Evolutionary conservation across 2,329 filamentous ascomycete genomes (phyloP).

Genomic region (Aschersonia sp.): DNA sequence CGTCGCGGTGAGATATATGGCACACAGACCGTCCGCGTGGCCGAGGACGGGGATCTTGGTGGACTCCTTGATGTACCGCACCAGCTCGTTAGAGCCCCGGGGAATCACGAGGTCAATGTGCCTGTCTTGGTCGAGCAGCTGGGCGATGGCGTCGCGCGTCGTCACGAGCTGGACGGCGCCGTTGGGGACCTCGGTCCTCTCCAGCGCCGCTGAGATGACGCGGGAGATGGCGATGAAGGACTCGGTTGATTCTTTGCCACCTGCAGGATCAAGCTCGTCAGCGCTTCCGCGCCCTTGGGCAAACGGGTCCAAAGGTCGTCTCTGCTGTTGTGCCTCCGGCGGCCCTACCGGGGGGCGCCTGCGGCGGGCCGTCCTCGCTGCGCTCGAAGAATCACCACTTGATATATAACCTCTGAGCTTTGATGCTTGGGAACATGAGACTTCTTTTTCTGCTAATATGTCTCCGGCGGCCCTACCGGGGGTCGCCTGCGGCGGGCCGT

Average conservation of each 20-base stretch:
- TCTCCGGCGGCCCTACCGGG: too few species aligned
- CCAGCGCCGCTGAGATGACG: slow-evolving; percentile 67
- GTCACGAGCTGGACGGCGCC: slow-evolving; percentile 86
- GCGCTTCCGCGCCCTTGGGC: background rate
- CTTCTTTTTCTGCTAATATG: too few species aligned
- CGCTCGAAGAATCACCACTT: too few species aligned
- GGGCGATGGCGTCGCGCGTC: slow-evolving; percentile 77
- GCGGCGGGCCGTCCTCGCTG: too few species aligned
- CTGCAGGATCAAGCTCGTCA: slow-evolving; percentile 19
- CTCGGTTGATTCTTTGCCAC: slow-evolving; percentile 87
- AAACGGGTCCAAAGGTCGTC: too few species aligned
- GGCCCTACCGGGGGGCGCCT: too few species aligned
- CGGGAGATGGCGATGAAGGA: slow-evolving; percentile 87
- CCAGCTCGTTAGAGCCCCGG: slow-evolving; percentile 77
- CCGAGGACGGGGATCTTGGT: slow-evolving; percentile 93
- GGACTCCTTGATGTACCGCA: slow-evolving; percentile 75
- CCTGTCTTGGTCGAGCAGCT: slow-evolving; percentile 71
- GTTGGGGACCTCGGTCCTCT: slow-evolving; percentile 61
- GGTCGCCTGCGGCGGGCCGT: too few species aligned
- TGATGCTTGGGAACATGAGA: background rate
- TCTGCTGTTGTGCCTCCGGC: too few species aligned
- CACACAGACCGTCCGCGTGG: slow-evolving; percentile 88
- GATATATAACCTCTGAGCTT: background rate
- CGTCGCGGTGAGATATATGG: slow-evolving; percentile 68
- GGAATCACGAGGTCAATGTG: slow-evolving; percentile 94